phyloP scores from a whole-genome alignment of 2,329 filamentous ascomycete species.

The Colletotrichum somersetense region DNA sequence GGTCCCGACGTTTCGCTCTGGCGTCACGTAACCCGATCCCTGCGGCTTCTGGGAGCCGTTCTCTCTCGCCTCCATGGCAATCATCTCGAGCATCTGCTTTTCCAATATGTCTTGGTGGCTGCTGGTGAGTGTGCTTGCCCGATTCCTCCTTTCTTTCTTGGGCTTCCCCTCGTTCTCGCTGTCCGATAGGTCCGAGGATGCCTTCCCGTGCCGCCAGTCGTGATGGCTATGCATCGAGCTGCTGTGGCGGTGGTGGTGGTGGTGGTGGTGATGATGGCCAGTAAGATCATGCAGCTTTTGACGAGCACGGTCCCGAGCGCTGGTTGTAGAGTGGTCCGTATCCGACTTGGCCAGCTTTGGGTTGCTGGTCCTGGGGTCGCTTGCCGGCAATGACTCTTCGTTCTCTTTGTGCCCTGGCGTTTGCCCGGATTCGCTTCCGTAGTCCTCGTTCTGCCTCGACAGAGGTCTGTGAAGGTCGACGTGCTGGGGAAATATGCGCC shows the following conservation, averaged over 20 bases:
- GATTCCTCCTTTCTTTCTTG: conserved; percentile 53
- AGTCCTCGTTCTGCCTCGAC: conserved; percentile 46
- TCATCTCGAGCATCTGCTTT: conserved; percentile 73
- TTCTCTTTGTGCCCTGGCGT: conserved; percentile 16
- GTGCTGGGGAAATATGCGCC: conserved; percentile 73
- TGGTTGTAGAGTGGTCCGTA: conserved; percentile 61
- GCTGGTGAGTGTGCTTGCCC: conserved; percentile 62
- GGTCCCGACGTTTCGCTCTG: conserved; percentile 37
- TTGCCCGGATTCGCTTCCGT: conserved; percentile 32
- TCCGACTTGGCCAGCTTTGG: conserved; percentile 48
- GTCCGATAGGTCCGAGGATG: conserved; percentile 71
- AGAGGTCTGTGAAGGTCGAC: conserved; percentile 47
- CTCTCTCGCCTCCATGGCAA: conserved; percentile 65
- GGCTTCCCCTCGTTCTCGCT: conserved; percentile 60
- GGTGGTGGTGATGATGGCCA: conserved; percentile 60
- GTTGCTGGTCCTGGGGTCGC: conserved; percentile 43
- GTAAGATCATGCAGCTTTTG: conserved; percentile 71
- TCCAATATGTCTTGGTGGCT: conserved; percentile 67
- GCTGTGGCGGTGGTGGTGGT: conserved; percentile 52
- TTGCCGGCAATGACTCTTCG: conserved; percentile 12
- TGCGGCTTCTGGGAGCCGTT: conserved; percentile 49
- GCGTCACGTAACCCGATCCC: conserved; percentile 31
- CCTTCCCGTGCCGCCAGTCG: conserved; percentile 65
- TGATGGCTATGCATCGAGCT: conserved; percentile 64
- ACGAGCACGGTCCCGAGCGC: conserved; percentile 69